Evolutionary conservation across 2,329 filamentous ascomycete genomes (phyloP).

Genomic region (Cadophora sp.): DNA sequence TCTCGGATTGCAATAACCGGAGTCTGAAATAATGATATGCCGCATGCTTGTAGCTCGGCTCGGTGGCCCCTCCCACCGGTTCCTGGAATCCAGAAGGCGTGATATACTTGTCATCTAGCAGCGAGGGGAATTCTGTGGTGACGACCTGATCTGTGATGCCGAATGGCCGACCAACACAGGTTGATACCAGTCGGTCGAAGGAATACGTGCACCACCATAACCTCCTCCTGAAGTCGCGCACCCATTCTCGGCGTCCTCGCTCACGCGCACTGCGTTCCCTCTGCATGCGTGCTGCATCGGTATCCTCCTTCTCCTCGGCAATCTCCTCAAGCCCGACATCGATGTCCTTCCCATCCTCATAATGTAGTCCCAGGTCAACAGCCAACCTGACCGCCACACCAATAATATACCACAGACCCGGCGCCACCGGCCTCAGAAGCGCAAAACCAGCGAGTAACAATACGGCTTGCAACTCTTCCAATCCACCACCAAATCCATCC

Average conservation of each 20-base stretch:
- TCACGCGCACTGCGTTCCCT: conserved; percentile 51
- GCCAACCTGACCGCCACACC: conserved; percentile 90
- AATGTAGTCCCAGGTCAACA: conserved; percentile 90
- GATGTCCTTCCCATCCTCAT: conserved; percentile 80
- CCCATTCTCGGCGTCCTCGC: conserved; percentile 77
- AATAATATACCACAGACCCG: conserved; percentile 96
- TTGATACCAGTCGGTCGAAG: conserved; percentile 91
- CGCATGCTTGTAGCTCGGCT: conserved; percentile 87
- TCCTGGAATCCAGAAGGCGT: conserved; percentile 77
- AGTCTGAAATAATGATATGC: conserved; percentile 92
- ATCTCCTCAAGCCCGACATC: conserved; percentile 62
- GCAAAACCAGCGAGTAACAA: conserved; percentile 90
- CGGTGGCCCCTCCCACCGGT: conserved; percentile 56
- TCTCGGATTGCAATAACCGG: conserved; percentile 89
- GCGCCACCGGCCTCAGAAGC: conserved; percentile 86
- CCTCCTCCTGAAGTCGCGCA: conserved; percentile 83
- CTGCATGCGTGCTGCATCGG: conserved; percentile 44
- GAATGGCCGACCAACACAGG: conserved; percentile 91
- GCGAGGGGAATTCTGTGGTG: conserved; percentile 91
- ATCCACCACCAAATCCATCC: conserved; percentile 78
- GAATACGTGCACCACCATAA: conserved; percentile 99
- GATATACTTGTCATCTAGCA: conserved; percentile 88
- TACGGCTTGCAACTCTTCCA: conserved; percentile 95
- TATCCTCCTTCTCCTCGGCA: conserved; percentile 45
- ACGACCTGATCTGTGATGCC: conserved; percentile 96